Evolutionary conservation across 2,329 filamentous ascomycete species (phyloP), one percentile per base, ranked within the genome.

Genomic region (Achaetomium macrosporum): DNA sequence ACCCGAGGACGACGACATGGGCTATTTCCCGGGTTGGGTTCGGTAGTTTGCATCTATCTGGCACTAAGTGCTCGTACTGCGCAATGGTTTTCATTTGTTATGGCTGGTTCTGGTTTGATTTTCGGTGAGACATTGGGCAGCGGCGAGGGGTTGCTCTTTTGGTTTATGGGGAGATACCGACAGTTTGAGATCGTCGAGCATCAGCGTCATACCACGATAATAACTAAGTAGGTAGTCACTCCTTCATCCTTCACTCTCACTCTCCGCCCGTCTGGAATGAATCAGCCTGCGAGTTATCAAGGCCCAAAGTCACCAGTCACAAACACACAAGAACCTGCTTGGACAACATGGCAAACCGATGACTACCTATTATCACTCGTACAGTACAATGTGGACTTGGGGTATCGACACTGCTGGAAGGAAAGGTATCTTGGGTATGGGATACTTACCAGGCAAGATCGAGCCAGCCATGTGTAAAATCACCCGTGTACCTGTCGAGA

Each of bases 391-490:
- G 19, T n/a, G n/a, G n/a, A n/a, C n/a, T n/a, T 43, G 47, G 57
- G 51, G 54, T 54, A 55, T 57, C 42, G 45, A 51, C 45, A 48
- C 55, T 54, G 42, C 36, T 47, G 50, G 35, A 49, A 52, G 50
- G 47, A 44, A 44, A 41, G 47, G 48, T 39, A 53, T 44, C 47
- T 46, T 37, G 47, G 56, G 52, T 45, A 53, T 56, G 55, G 53
- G 51, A 56, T 55, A 60, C 58, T 60, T 51, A 60, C 58, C 51
- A 54, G 58, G 55, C 48, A 53, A 15, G 41, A 8, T 13, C 16
- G 20, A 49, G 29, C 39, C 44, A 48, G 51, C 57, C 54, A 50
- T 50, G 43, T 42, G 50, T 48, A 48, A 54, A 57, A 51, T 49
- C 48, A 44, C 39, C 50, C 46, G 44, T 50, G 44, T 57, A 57